These are phyloP conservation scores for Cyclotella sp. DNA, from an alignment of 108 stramenopile species.

Conservation along the genomic window DNA sequence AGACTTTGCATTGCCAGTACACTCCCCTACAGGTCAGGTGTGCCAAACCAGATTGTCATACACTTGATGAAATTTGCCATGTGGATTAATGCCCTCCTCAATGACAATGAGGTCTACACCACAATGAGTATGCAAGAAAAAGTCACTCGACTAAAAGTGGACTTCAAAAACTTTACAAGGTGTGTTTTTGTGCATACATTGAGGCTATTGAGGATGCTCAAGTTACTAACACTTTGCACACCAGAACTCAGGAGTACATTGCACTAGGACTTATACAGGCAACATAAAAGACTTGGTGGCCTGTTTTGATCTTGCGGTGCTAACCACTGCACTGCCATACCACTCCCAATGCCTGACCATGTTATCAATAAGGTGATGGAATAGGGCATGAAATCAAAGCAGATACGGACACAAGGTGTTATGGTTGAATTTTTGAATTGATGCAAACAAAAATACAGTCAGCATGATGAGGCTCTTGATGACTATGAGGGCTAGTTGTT, in stretches of 20 bases:
- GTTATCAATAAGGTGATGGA: too few relatives aligned
- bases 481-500: background rate
- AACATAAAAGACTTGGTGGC: too few relatives aligned
- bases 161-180: slow-evolving; percentile 10
- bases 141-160: background rate
- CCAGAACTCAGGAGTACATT: too few relatives aligned
- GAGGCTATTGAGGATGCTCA: too few relatives aligned
- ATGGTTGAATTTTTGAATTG: slow-evolving; percentile 20
- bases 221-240: slow-evolving; percentile 16
- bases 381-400: too few relatives aligned
- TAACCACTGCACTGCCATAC: too few relatives aligned
- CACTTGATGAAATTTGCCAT: slow-evolving; percentile 12
- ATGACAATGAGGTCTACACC: slow-evolving; percentile 21
- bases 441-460: background rate
- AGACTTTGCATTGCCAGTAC: background rate
- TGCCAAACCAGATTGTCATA: slow-evolving; percentile 19
- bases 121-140: too few relatives aligned
- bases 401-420: background rate
- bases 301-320: too few relatives aligned
- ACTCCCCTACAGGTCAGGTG: slow-evolving; percentile 3
- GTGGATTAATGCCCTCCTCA: slow-evolving; percentile 36
- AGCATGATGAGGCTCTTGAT: background rate
- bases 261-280: too few relatives aligned
- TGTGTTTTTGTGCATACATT: too few relatives aligned
- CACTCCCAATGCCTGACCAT: too few relatives aligned